Evolutionary conservation across 768 basidiomycete species (phyloP).

Genomic region (Rubroboletus satanas): DNA sequence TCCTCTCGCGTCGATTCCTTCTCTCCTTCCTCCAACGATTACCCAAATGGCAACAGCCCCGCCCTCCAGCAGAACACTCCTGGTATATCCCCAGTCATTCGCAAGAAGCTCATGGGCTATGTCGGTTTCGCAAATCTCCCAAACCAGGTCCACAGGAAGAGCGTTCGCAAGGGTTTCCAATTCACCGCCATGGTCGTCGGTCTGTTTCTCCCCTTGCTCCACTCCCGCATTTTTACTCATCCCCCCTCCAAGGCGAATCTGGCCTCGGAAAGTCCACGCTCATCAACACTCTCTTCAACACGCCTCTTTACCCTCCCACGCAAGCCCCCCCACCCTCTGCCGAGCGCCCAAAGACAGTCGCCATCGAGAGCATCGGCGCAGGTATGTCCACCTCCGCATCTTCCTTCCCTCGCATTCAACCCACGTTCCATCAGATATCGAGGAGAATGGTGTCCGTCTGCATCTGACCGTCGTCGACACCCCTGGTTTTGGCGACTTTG

Average conservation of each 20-base stretch:
- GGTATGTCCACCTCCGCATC: constrained; percentile 46
- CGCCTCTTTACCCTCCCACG: constrained; percentile 88
- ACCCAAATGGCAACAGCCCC: constrained; percentile 60
- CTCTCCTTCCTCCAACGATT: constrained; percentile 50
- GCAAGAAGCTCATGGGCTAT: constrained; percentile 94
- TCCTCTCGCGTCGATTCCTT: constrained; percentile 63
- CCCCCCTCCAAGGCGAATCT: constrained; percentile 72
- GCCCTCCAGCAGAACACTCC: constrained; percentile 43
- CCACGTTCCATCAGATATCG: constrained; percentile 70
- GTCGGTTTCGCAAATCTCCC: constrained; percentile 97
- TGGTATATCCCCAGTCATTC: constrained; percentile 43
- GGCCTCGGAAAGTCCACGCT: constrained; percentile 98
- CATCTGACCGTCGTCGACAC: constrained; percentile 99
- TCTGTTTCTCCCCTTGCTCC: constrained; percentile 42
- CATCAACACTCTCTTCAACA: constrained; percentile 98
- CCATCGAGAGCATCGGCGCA: constrained; percentile 97
- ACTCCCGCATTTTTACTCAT: constrained; percentile 12
- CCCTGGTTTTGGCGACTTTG: constrained; percentile 98
- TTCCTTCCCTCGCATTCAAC: constrained; percentile 7
- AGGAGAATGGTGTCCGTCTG: constrained; percentile 95
- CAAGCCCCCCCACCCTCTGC: constrained; percentile 78
- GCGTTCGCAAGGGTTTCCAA: constrained; percentile 97
- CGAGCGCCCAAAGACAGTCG: constrained; percentile 88
- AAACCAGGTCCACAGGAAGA: constrained; percentile 99
- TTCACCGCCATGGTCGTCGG: constrained; percentile 99